Evolutionary conservation across 768 basidiomycete species (phyloP), one percentile per base, ranked within the genome.

Genomic region (Tulasnella calospora): DNA sequence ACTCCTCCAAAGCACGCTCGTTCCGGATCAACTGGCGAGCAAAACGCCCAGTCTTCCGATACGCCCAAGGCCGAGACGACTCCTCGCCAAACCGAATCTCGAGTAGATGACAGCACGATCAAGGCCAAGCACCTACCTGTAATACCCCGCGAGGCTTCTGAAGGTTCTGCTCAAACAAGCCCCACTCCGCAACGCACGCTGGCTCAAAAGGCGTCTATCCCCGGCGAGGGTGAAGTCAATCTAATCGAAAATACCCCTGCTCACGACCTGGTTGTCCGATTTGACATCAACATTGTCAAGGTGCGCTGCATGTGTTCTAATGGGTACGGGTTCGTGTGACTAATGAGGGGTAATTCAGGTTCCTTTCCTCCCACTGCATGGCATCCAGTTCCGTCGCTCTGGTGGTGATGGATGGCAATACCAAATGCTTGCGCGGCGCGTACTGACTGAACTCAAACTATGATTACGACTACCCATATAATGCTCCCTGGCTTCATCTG

Each of bases 221-320:
- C 30, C 17, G 35, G 70, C 19, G 40, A 35, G 6, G 70, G 5
- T 10, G 89, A 91, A 79, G 86, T 87, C 27, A 90, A 91, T 35
- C 83, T 91, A 76, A 92, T 94, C 81, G 94, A 94, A 81, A 89
- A 84, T 80, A 89, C 93, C 83, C 91, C 90, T 36, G 89, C 90
- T 78, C 94, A 91, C 84, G 90, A 90, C 61, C 83, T 99, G 80
- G 92, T 94, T 80, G 97, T 99, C 15, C 89, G 95, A 80, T 99
- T 99, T 84, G 97, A 99, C 85, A 94, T 99, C 79, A 96, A 93
- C 83, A 92, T 99, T 81, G 94, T 99, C 83, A 98, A 98, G 89
- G 96, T 96, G 80, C 23, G 91, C 84, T 38, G 19, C 55, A 80
- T 71, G 10, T 71, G 23, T 71, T 19, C 12, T 35, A n/a, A 35